Percentiles rank a stretch among this genome's conserved stretches.
Conservation (phyloP, 495 filamentous ascomycete genomes). For the Entonaema liquescens region DNA sequence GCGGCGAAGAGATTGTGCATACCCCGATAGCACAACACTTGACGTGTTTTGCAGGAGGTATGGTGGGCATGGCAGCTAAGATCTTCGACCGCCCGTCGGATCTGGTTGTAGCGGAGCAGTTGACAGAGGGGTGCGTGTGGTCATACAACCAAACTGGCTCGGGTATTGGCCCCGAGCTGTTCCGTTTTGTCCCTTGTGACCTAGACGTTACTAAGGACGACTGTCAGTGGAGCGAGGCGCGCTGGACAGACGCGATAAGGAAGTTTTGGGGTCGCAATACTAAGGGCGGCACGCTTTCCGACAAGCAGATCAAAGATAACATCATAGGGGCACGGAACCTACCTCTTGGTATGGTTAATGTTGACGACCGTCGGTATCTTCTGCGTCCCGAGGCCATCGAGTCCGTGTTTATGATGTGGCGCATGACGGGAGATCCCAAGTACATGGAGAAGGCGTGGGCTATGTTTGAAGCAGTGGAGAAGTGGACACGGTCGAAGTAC, state of each 20-base stretch:
- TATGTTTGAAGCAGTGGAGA: constrained; percentile 60
- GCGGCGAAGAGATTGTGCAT: constrained; percentile 33
- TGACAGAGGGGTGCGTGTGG: constrained; percentile 92
- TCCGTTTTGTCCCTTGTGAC: constrained; percentile 67
- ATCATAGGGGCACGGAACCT: constrained; percentile 58
- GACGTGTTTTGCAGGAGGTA: constrained; percentile 82
- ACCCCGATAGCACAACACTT: constrained; percentile 53
- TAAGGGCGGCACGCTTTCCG: constrained; percentile 41
- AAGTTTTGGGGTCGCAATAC: constrained; percentile 44
- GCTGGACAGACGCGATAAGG: constrained; percentile 43
- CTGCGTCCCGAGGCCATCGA: constrained; percentile 75
- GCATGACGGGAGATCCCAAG: constrained; percentile 62
- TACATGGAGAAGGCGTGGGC: constrained; percentile 69
- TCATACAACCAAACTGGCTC: constrained; percentile 75
- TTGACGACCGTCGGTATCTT: constrained; percentile 70
- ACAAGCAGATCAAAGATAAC: constrained; percentile 49
- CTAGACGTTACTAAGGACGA: constrained; percentile 43
- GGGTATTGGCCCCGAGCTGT: constrained; percentile 83
- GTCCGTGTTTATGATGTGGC: constrained; percentile 68
- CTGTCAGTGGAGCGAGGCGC: constrained; percentile 45
- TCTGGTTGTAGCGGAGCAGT: constrained; percentile 72
- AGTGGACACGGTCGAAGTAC: constrained; percentile 43
- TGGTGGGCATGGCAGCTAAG: constrained; percentile 82
- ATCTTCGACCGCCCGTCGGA: constrained; percentile 75
- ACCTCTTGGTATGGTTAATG: constrained; percentile 65